phyloP scores from a whole-genome alignment of 371 early-diverging fungal species.

The Modicella reniformis region DNA sequence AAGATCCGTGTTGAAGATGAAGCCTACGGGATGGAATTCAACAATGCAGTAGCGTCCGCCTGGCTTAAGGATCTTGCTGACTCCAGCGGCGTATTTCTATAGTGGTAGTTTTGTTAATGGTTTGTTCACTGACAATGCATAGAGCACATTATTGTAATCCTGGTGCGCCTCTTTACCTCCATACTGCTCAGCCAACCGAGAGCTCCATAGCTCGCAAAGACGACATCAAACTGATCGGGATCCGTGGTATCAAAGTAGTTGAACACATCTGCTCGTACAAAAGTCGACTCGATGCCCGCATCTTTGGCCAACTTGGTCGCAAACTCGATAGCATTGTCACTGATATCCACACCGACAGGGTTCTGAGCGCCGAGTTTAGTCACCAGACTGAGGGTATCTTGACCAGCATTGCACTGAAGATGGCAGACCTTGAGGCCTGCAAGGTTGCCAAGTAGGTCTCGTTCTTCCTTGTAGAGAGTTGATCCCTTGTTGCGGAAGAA shows the following conservation, averaged over 20 bases:
- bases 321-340: slow-evolving; percentile 46
- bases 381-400: slow-evolving; percentile 49
- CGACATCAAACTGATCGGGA: slow-evolving; percentile 44
- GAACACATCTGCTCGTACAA: slow-evolving; percentile 46
- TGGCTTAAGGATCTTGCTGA: slow-evolving; percentile 39
- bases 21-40: slow-evolving; percentile 40
- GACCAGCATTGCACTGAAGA: slow-evolving; percentile 52
- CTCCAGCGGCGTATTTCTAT: slow-evolving; percentile 34
- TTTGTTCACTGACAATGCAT: no score
- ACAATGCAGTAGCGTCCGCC: slow-evolving; percentile 37
- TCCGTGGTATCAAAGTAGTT: slow-evolving; percentile 38
- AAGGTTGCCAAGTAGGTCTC: slow-evolving; percentile 41
- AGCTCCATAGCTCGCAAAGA: slow-evolving; percentile 49
- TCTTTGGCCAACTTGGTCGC: slow-evolving; percentile 40
- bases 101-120: no score
- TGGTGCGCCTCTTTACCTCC: slow-evolving; percentile 17
- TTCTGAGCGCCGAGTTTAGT: slow-evolving; percentile 38
- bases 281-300: slow-evolving; percentile 36
- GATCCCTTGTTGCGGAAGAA: slow-evolving; percentile 49
- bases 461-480: slow-evolving; percentile 46
- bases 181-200: slow-evolving; percentile 36
- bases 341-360: slow-evolving; percentile 51
- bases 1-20: slow-evolving; percentile 35
- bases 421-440: slow-evolving; percentile 47
- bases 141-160: no score